Base-by-base conservation (phyloP, 805 yeast genomes). In the Starmerella powellii region DNA sequence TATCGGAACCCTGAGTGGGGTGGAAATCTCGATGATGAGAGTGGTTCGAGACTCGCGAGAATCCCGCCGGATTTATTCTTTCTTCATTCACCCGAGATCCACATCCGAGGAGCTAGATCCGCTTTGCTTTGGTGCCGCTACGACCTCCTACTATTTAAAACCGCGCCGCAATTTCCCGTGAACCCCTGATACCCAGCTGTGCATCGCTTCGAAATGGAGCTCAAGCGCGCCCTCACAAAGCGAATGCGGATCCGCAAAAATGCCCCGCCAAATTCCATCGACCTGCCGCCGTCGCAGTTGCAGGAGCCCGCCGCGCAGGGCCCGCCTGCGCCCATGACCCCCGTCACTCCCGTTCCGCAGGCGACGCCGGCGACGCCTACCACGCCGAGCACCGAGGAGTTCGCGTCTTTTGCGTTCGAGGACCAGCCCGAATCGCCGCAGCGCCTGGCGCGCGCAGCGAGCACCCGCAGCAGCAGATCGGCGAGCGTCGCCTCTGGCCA, bases 181-280 rank as follows among this genome's bases (percentile, higher is more conserved):
- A n/a, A n/a, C n/a, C n/a, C n/a, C n/a, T n/a, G n/a, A n/a, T n/a
- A n/a, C n/a, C n/a, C n/a, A n/a, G n/a, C n/a, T n/a, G n/a, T n/a
- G n/a, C n/a, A n/a, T n/a, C n/a, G n/a, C 26, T 23, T 23, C 26
- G 26, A 23, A 10, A 44, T 48, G 48, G 51, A 48, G 31, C 24
- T 48, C 16, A 48, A 48, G 34, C 45, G 51, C 21, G 32, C 32
- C 3, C 26, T 48, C 11, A 39, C 51, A 12, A 42, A 40, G 19
- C 36, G 47, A 6, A 38, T 45, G 41, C 46, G 46, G 11, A 30
- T 20, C 8, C 37, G 43, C n/a, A 35, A 31, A 15, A 13, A 36
- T 16, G 18, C 13, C 8, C 32, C 40, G 6, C 49, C 46, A 10
- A 39, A 23, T 12, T 28, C 23, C 20, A 42, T 46, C 15, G 49